Conservation (phyloP, 345 rosid species). For the Boechera retrofracta region DNA sequence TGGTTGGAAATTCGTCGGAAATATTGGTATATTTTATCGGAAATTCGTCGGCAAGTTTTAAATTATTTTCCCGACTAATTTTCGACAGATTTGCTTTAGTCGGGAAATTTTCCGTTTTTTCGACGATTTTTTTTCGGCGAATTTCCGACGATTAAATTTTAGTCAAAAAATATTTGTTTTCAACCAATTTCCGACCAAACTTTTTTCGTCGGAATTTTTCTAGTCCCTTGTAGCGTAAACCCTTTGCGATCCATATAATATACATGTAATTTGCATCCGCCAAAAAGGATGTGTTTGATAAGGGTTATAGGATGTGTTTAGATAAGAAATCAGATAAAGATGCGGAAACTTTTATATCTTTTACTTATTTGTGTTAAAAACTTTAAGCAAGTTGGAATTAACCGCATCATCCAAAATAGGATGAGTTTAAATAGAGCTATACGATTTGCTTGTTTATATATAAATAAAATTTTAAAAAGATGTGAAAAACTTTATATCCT, state of each 20-base stretch:
- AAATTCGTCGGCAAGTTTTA: too few relatives aligned
- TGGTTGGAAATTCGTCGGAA: too few relatives aligned
- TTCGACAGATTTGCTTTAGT: too few relatives aligned
- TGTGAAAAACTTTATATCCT: not conserved
- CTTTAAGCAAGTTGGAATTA: not conserved
- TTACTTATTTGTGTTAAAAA: not conserved
- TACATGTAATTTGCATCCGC: conserved; percentile 8
- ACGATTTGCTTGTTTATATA: not conserved
- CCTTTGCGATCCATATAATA: conserved; percentile 5
- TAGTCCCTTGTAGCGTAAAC: not conserved
- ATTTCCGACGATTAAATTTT: too few relatives aligned
- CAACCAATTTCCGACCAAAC: too few relatives aligned
- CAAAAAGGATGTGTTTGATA: not conserved
- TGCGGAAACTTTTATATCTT: not conserved
- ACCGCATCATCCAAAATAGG: conserved; percentile 1
- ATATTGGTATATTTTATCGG: too few relatives aligned
- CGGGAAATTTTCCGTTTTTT: too few relatives aligned
- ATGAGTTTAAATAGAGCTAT: not conserved
- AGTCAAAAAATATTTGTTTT: too few relatives aligned
- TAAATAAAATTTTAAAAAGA: not conserved
- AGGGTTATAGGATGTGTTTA: not conserved
- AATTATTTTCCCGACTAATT: too few relatives aligned
- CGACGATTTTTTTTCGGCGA: too few relatives aligned
- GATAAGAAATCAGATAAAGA: not conserved
- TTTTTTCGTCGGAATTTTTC: too few relatives aligned